phyloP scores from a whole-genome alignment of 352 stramenopile genomes.

The Phytopythium sindhum region DNA sequence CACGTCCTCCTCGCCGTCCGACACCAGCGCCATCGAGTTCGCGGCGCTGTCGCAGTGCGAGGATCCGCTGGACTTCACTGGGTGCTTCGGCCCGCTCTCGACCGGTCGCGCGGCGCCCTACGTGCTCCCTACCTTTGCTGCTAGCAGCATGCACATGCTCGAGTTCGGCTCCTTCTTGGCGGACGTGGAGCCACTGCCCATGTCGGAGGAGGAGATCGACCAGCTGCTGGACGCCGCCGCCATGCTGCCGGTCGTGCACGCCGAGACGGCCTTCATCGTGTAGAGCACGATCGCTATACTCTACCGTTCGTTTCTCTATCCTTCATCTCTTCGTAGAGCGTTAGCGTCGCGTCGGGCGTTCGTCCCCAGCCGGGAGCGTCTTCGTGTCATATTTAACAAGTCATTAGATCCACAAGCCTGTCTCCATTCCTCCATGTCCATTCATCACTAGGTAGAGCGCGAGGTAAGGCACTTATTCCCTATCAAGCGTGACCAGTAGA shows the following conservation, averaged over 20 bases:
- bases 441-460: background rate
- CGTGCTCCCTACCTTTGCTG: background rate
- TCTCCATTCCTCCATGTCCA: background rate
- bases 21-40: background rate
- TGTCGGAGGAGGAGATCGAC: slow-evolving; percentile 44
- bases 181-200: slow-evolving; percentile 32
- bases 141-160: background rate
- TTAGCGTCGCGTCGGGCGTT: background rate
- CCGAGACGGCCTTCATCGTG: slow-evolving; percentile 20
- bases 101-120: slow-evolving; percentile 8
- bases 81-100: slow-evolving; percentile 4
- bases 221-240: slow-evolving; percentile 33
- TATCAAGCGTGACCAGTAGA: no score
- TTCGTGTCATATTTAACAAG: slow-evolving; percentile 1
- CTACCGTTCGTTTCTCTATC: background rate
- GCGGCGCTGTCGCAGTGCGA: background rate
- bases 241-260: slow-evolving; percentile 14
- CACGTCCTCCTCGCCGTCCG: background rate
- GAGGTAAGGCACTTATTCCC: no score
- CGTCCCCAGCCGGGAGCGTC: no score
- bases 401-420: background rate
- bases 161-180: slow-evolving; percentile 19
- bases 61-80: slow-evolving; percentile 7
- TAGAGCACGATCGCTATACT: slow-evolving; percentile 7
- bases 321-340: background rate